Base-by-base conservation (phyloP, 495 filamentous ascomycete species). In the Talaromyces proteolyticus region DNA sequence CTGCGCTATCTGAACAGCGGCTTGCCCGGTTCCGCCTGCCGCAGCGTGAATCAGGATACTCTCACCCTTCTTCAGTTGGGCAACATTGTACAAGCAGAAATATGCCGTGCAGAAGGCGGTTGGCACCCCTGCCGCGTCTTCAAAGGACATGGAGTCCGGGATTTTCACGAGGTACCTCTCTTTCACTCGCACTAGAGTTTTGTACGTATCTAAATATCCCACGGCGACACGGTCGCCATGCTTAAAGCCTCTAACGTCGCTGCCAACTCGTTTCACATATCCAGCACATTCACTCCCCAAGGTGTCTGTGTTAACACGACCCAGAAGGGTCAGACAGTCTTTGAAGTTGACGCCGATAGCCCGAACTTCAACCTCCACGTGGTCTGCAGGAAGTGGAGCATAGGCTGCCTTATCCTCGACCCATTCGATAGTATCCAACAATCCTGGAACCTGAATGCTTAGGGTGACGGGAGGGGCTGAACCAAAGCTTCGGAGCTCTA, bases 231-330 rank as follows among this genome's bases (percentile, higher is more conserved):
- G 72, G 52, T 82, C 75, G 19, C 79, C 81, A 23, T 72, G 60
- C 40, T 72, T 63, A 44, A 83, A 59, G 16, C 66, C 57, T n/a
- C n/a, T n/a, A 12, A 56, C 64, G 19, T 80, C 73, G 25, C 62
- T 60, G 29, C 58, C 57, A 7, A 80, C 81, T 14, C 81, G 51
- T 3, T 70, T 62, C 6, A 86, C 66, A 14, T 80, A 43, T 42
- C 81, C 82, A 17, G 73, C 68, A 49, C 73, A 73, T 57, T 84
- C 82, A 42, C 70, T 57, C 4, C 82, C 80, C 2, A 79, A 54
- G 5, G 26, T 43, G 3, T 55, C 42, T 1, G 55, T 55, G 6
- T 50, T 47, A 6, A 73, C 49, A 44, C 70, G 67, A 17, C 67
- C 67, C 56, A 68, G 61, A 1, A 64, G 63, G 34, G 61, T 57